Conservation (phyloP, 331 rosid species). For the Stylosanthes scabra region DNA sequence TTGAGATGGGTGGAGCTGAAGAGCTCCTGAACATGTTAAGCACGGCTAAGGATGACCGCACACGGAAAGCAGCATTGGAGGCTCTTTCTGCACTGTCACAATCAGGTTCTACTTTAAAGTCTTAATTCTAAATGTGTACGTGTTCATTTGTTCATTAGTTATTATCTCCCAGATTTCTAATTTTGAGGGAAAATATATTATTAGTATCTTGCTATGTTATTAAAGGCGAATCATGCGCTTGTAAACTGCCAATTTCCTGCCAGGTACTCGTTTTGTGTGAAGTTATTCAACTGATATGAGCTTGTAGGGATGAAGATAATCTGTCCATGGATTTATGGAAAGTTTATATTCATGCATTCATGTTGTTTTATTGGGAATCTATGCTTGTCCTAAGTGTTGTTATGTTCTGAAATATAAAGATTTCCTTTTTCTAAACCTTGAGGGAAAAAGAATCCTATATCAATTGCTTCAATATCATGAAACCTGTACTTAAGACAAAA, state of each 20-base stretch:
- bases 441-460: too few species aligned
- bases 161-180: neutral
- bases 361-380: too few species aligned
- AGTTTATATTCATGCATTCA: too few species aligned
- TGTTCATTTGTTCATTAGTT: conserved; percentile 1
- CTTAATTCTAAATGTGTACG: conserved; percentile 4
- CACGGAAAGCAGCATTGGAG: conserved; percentile 85
- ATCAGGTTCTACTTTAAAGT: conserved; percentile 61
- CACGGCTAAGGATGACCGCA: conserved; percentile 78
- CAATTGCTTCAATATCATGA: too few species aligned
- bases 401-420: too few species aligned
- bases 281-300: conserved; percentile 18
- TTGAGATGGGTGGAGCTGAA: conserved; percentile 79
- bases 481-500: too few species aligned
- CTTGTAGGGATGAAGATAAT: conserved; percentile 15
- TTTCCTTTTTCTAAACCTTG: too few species aligned
- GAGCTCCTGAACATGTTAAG: conserved; percentile 82
- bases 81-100: conserved; percentile 79
- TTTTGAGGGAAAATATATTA: neutral
- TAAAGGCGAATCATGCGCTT: conserved; percentile 22
- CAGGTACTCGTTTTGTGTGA: neutral
- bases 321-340: neutral
- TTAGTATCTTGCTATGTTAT: neutral
- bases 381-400: too few species aligned
- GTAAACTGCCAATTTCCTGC: conserved; percentile 14